Base-by-base conservation (phyloP, 73 alveolate species). In the Symbiodinium natans region DNA sequence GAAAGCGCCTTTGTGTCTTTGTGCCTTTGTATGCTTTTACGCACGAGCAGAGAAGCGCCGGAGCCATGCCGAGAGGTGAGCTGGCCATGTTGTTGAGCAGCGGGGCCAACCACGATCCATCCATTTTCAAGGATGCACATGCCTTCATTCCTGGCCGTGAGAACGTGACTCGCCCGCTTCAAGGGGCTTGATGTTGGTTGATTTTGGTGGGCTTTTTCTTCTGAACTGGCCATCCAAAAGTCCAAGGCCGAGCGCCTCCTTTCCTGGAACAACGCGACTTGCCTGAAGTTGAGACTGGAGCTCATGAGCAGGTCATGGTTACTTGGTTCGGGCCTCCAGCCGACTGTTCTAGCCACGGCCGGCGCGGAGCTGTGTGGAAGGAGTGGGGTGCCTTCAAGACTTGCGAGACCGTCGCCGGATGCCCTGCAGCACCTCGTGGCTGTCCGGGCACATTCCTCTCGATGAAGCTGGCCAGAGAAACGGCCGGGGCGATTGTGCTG, bases 351-450 rank as follows among this genome's bases (percentile, higher is more conserved):
- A 21, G 59, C 71, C 71, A 52, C 23, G 71, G 1, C 71, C 15
- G 71, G 17, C 71, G n/a, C 3, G 71, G 71, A 52, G 71, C 23
- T 13, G n/a, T 15, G 31, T n/a, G n/a, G n/a, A n/a, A 88, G 95
- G 97, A 90, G 46, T 90, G 97, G 97, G 97, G 97, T 23, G 97
- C 77, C 54, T 90, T 90, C 97, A 90, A 90, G 77, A 41, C 82
- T 23, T 90, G 97, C 52, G 89, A 84, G 21, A 71, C 89, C 33
- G 97, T 90, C 23, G 97, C 97, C 13, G 97, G 97, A 8, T 90
- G 97, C 77, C 97, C 97, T 31, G 97, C 89, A 4, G 97, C 97
- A 19, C 97, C 97, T 15, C 86, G 97, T 21, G 97, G 97, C 56
- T 90, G 97, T 33, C 97, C 97, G 3, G 97, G 97, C 36, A 90